Percentiles rank a stretch among this genome's conserved stretches.
Conservation (phyloP, 257 asterid genomes). For the Galeopsis tetrahit region DNA sequence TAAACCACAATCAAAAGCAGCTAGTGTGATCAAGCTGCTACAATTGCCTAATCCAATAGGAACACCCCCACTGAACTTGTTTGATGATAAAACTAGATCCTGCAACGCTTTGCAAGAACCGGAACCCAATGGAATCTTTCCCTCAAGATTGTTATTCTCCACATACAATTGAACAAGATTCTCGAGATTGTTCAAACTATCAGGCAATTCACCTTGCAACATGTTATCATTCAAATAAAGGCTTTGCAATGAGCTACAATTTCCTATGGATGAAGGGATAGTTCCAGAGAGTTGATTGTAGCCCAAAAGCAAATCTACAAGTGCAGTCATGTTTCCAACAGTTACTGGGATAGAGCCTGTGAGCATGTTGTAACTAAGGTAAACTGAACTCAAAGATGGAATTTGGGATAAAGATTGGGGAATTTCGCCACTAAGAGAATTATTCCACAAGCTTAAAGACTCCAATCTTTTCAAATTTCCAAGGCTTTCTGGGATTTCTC, state of each 20-base stretch:
- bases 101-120: slow-evolving; percentile 50
- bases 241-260: slow-evolving; percentile 56
- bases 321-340: slow-evolving; percentile 55
- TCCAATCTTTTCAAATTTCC: slow-evolving; percentile 52
- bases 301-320: slow-evolving; percentile 42
- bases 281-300: slow-evolving; percentile 58
- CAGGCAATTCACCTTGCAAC: slow-evolving; percentile 61
- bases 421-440: slow-evolving; percentile 59
- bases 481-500: slow-evolving; percentile 59
- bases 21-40: slow-evolving; percentile 48
- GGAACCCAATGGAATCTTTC: slow-evolving; percentile 51
- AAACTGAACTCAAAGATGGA: slow-evolving; percentile 49
- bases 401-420: slow-evolving; percentile 62
- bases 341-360: slow-evolving; percentile 64
- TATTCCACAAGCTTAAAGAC: slow-evolving; percentile 48
- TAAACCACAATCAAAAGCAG: slow-evolving; percentile 57
- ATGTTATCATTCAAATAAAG: slow-evolving; percentile 56
- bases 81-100: slow-evolving; percentile 53
- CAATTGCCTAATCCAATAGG: slow-evolving; percentile 70
- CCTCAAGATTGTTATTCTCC: slow-evolving; percentile 55
- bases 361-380: slow-evolving; percentile 54
- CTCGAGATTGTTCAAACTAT: slow-evolving; percentile 59
- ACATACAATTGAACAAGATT: slow-evolving; percentile 47
- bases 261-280: slow-evolving; percentile 72
- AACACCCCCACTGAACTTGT: slow-evolving; percentile 59